These are phyloP conservation scores for Scedosporium dehoogii DNA, from an alignment of 2,329 filamentous ascomycete genomes.

Conservation along the genomic window DNA sequence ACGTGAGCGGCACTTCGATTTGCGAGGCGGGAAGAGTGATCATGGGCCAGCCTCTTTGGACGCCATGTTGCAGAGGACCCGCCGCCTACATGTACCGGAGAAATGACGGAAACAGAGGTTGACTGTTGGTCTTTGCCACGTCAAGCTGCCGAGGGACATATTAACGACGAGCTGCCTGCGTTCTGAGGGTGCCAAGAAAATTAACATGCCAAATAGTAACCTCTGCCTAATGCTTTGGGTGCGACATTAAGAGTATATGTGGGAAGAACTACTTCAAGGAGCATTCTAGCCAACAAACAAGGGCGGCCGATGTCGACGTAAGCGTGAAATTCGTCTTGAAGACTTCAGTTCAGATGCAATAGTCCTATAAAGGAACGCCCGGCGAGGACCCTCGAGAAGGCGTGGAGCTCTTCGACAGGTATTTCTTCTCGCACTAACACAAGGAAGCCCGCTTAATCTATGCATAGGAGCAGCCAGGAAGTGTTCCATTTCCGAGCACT, in stretches of 20 bases:
- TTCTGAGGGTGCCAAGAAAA: not conserved
- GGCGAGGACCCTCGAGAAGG: no score
- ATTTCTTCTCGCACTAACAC: not conserved
- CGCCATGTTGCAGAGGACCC: not conserved
- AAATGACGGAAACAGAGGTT: not conserved
- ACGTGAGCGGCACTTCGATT: not conserved
- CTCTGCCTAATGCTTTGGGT: no score
- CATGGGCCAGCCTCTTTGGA: not conserved
- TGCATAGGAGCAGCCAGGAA: not conserved
- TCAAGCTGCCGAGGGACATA: not conserved
- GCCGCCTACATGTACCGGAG: not conserved
- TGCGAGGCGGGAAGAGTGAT: not conserved
- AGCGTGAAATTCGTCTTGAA: no score
- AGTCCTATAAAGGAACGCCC: no score
- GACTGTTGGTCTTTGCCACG: not conserved
- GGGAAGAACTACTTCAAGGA: no score
- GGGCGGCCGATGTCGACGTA: no score
- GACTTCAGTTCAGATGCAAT: no score
- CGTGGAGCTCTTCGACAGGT: no score
- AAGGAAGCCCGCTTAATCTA: not conserved
- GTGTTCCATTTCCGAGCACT: not conserved
- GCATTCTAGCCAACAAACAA: no score
- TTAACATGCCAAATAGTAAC: no score
- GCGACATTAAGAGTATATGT: no score
- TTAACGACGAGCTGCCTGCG: not conserved